Evolutionary conservation across 345 rosid species (phyloP).

Genomic region (Nephelium lappaceum): DNA sequence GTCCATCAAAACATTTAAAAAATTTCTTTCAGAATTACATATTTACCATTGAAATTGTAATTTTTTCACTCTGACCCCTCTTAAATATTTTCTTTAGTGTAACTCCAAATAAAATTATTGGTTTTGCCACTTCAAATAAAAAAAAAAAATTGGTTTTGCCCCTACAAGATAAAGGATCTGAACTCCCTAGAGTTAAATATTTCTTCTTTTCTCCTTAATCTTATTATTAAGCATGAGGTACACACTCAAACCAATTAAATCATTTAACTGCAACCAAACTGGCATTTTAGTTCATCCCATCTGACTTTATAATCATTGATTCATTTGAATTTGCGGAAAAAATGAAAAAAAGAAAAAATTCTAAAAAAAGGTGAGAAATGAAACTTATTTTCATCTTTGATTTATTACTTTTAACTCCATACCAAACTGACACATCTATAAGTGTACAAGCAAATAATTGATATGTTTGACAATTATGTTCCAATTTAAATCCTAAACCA

Average conservation of each 20-base stretch:
- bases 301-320: neutral
- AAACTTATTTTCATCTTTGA: neutral
- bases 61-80: neutral
- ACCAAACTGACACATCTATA: neutral
- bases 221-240: neutral
- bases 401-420: no score
- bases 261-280: neutral
- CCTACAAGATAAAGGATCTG: neutral
- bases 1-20: neutral
- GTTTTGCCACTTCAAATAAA: no score
- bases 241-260: neutral
- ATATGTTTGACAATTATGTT: neutral
- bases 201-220: neutral
- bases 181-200: neutral
- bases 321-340: neutral
- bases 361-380: neutral
- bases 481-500: neutral
- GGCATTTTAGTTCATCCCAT: neutral
- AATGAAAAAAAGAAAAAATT: no score
- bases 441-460: neutral
- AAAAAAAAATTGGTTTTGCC: no score
- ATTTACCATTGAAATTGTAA: neutral
- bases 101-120: no score
- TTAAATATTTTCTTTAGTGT: no score
- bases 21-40: neutral